Evolutionary conservation across 495 filamentous ascomycete genomes (phyloP), one percentile per base, ranked within the genome.

Genomic region (Penicillium macrosclerotiorum): DNA sequence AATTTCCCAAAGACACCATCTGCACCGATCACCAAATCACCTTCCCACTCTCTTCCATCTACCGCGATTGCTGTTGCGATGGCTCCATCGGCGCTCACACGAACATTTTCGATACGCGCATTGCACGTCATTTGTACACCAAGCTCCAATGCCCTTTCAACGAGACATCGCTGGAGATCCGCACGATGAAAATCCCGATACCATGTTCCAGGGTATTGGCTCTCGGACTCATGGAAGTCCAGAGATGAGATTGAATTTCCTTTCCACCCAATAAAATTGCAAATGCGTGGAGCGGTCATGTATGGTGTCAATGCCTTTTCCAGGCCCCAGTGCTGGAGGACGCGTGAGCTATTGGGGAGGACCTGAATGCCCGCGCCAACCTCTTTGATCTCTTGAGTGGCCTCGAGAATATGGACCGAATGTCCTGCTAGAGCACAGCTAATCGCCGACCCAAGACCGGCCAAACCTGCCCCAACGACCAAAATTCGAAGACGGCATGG

Each of bases 401-500:
- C 63, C 62, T 88, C 84, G 34, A 88, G 75, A 22, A 88, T 61
- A 0, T 65, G 69, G 8, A 86, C 80, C 14, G 55, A 43, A 59
- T 87, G 83, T 14, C 83, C 83, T 22, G 81, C 73, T 14, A 85
- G 71, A 5, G 72, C 66, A 45, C 75, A 73, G 26, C 79, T 64
- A 47, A 88, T 85, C 1, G 82, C 79, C 3, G 81, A 69, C 13
- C 74, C 77, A 3, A 88, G 68, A 0, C 84, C 84, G 14, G 79
- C 79, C 11, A 88, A 74, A 0, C 84, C 84, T 3, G 82, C 83
- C 12, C 84, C 84, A 17, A 83, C 70, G 13, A 88, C 70, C 1
- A 83, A 7, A 18, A 72, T 63, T 14, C 67, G 23, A 0, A 60
- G 39, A 8, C 44, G 37, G 37, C 56, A 59, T 38, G 47, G 38